Base-by-base conservation (phyloP, 23 red algal genomes). In the Gracilaria domingensis region DNA sequence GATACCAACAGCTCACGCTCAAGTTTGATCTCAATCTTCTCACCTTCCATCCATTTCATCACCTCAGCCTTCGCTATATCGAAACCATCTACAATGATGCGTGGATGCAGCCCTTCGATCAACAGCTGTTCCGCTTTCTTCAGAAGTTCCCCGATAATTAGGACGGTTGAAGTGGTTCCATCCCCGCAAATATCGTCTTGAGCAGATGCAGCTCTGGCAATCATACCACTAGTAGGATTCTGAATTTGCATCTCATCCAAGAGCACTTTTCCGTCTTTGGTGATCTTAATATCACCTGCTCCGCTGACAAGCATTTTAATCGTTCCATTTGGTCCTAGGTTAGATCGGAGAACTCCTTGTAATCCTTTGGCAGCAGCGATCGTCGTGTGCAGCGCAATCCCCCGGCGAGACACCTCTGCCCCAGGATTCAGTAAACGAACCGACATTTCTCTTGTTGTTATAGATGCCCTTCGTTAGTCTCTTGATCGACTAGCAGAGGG, bases 231-330 rank as follows among this genome's bases (percentile, higher is more conserved):
- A 24, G 97, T 99, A 12, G 97, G 97, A 61, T 99, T 95, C 75
- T 96, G 77, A 60, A 99, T 99, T 81, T 99, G 93, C 97, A 99
- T 99, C 60, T 99, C 94, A 75, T 99, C 84, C 11, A 99, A 71
- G 18, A 99, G 78, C 48, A 99, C 94, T 45, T 95, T 95, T 39
- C 97, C 97, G 79, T 99, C 97, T 81, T 99, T 99, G 65, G 94
- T 99, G 32, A 99, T 88, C 51, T 96, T 96, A 33, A 99, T 95
- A 70, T 99, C 97, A 42, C 97, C 97, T 35, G 93, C 91, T 57
- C 97, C 97, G 13, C 83, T 85, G 21, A 99, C 97, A 2, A 99
- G 93, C 93, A 99, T 95, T 84, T 99, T 99, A 26, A 99, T 81
- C 1, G 97, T 99, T 29, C 97, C 97, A 48, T 93, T 93, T 48